These are phyloP conservation scores for Suillus plorans DNA, from an alignment of 768 basidiomycete species.

Conservation along the genomic window DNA sequence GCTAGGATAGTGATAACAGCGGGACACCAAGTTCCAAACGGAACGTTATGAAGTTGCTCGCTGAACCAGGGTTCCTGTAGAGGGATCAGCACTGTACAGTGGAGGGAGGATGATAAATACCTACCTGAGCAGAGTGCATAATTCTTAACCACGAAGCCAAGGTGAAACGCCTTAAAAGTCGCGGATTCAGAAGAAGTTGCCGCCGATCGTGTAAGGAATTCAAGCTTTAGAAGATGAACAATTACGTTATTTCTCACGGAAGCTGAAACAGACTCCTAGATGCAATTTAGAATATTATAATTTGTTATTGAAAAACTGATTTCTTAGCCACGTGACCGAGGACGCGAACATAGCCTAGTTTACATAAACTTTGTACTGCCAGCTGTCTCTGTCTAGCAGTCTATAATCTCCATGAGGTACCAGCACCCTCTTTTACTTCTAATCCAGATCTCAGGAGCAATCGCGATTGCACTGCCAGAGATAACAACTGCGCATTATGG, in stretches of 20 bases:
- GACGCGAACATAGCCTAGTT: conserved; percentile 1
- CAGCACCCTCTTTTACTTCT: conserved; percentile 3
- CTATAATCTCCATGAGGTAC: conserved; percentile 2
- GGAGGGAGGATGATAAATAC: background rate
- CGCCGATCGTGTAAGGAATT: conserved; percentile 11
- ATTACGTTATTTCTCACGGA: conserved; percentile 10
- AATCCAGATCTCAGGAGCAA: conserved; percentile 1
- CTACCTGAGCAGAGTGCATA: conserved; percentile 6
- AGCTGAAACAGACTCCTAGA: background rate
- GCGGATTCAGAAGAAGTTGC: conserved; percentile 8
- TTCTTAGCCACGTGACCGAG: conserved; percentile 6
- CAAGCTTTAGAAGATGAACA: conserved; percentile 1
- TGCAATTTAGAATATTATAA: background rate
- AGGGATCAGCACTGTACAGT: background rate
- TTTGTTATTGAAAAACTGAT: conserved; percentile 1
- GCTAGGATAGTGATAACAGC: conserved; percentile 27
- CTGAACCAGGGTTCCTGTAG: conserved; percentile 8
- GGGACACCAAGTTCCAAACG: conserved; percentile 9
- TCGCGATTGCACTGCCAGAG: conserved; percentile 8
- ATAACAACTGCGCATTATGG: background rate
- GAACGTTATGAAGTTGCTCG: conserved; percentile 2
- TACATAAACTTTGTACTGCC: background rate
- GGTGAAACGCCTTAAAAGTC: background rate
- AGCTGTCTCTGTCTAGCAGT: background rate
- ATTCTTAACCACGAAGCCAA: conserved; percentile 1